Percentiles rank a stretch among this genome's conserved stretches.
Evolutionary conservation across 352 stramenopile genomes (phyloP).

Genomic region (Phytopythium oedochilum): DNA sequence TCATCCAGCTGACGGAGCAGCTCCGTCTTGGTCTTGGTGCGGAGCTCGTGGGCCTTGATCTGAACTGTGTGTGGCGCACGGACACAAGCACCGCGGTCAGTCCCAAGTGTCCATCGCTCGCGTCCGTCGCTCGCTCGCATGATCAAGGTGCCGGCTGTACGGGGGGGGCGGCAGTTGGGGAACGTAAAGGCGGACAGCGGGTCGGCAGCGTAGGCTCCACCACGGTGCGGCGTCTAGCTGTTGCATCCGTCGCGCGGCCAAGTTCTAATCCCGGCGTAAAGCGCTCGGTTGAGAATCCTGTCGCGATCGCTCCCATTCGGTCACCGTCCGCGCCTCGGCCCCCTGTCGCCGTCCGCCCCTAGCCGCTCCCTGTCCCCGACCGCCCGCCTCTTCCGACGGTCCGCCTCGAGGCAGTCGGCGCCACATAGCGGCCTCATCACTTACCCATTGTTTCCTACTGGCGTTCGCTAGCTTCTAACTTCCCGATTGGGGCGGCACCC

Average conservation of each 20-base stretch:
- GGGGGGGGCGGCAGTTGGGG: too few relatives aligned
- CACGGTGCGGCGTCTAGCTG: too few relatives aligned
- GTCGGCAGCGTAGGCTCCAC: too few relatives aligned
- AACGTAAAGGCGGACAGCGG: too few relatives aligned
- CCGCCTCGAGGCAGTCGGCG: background rate
- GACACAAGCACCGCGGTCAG: conserved; percentile 17
- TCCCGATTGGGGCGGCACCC: conserved; percentile 49
- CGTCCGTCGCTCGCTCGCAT: background rate
- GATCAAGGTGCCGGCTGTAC: too few relatives aligned
- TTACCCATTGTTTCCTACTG: conserved; percentile 71
- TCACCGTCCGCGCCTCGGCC: too few relatives aligned
- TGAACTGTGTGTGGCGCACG: conserved; percentile 40
- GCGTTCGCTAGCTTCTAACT: conserved; percentile 64
- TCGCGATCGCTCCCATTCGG: too few relatives aligned
- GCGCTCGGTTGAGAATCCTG: too few relatives aligned
- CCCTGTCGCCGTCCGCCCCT: background rate
- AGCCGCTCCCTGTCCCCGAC: background rate
- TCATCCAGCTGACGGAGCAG: conserved; percentile 98
- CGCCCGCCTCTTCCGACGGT: background rate
- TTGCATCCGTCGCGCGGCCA: too few relatives aligned
- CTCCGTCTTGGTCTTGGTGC: conserved; percentile 97
- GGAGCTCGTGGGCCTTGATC: conserved; percentile 98
- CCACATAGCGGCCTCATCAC: too few relatives aligned
- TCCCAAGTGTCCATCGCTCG: background rate
- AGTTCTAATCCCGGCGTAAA: too few relatives aligned